Base-by-base conservation (phyloP, 257 asterid genomes). In the Ilex asprella region DNA sequence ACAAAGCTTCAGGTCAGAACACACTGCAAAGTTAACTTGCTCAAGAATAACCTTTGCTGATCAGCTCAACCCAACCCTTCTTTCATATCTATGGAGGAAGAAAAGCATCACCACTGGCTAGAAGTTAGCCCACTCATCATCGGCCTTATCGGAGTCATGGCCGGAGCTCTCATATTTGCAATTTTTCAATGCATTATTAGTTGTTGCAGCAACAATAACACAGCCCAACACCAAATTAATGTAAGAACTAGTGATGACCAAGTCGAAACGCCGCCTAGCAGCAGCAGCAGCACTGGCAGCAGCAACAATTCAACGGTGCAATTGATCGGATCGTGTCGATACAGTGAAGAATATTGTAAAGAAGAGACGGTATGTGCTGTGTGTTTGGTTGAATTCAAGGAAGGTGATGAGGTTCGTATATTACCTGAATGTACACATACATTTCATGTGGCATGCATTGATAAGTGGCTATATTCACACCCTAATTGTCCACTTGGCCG, bases 401-500 rank as follows among this genome's bases (percentile, higher is more conserved):
- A 64, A 56, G 75, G 72, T 0, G 75, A 74, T 15, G 27, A 62
- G 2, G 73, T 80, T 16, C 76, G 79, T 0, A 75, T 77, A 32
- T 56, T 80, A 46, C 63, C 71, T 0, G 77, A 72, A 10, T 80
- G 83, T 27, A 31, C 68, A 0, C 86, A 80, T 30, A 31, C 59
- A 10, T 80, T 77, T 55, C 86, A 80, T 56, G 56, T 64, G 16
- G 5, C 39, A 12, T 80, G 86, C 21, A 74, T 80, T 9, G 62
- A 72, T 44, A 77, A 39, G 61, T 88, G 96, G 95, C 68, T 87
- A 1, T 21, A 50, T n/a, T 65, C 64, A 21, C 88, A 82, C 31
- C 56, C 62, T 2, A 77, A 68, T 61, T 87, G 88, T 54, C 95
- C 93, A 0, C 66, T 84, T 59, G 82, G 93, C 58, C 85, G 95